These are phyloP conservation scores for Allium fistulosum DNA, from an alignment of 106 monocot species.

Conservation along the genomic window DNA sequence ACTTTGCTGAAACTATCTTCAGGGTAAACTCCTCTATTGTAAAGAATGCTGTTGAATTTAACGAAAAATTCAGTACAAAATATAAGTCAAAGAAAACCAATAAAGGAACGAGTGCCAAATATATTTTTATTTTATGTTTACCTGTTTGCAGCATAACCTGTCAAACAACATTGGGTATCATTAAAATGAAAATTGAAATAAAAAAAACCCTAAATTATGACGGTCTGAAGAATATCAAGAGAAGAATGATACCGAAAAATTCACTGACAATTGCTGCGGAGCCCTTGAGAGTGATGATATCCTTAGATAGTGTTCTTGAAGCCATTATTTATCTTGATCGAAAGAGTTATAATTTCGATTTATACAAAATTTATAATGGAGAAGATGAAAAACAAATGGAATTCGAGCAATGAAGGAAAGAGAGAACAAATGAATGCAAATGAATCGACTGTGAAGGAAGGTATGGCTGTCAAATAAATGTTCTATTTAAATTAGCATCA, in stretches of 20 bases:
- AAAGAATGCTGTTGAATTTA: constrained; percentile 58
- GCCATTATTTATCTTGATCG: constrained; percentile 32
- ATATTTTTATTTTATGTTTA: constrained; percentile 8
- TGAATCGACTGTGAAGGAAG: no score
- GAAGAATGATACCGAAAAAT: constrained; percentile 66
- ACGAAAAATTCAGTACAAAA: neutral
- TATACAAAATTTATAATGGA: no score
- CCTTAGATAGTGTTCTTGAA: constrained; percentile 72
- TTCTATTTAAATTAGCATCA: no score
- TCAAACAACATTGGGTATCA: neutral
- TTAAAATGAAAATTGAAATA: neutral
- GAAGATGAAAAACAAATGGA: no score
- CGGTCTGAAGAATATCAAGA: neutral
- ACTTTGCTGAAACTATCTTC: constrained; percentile 92
- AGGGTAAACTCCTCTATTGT: constrained; percentile 89
- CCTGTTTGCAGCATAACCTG: constrained; percentile 98
- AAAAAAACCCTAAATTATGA: neutral
- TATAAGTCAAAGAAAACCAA: neutral
- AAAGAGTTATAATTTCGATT: no score
- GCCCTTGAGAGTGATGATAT: constrained; percentile 94
- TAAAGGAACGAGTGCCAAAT: neutral
- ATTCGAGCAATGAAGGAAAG: no score
- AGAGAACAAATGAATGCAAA: no score
- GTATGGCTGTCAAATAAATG: no score
- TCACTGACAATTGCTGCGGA: constrained; percentile 97